Evolutionary conservation across 2,329 filamentous ascomycete genomes (phyloP), one percentile per base, ranked within the genome.

Genomic region (Penicillium brasilianum): DNA sequence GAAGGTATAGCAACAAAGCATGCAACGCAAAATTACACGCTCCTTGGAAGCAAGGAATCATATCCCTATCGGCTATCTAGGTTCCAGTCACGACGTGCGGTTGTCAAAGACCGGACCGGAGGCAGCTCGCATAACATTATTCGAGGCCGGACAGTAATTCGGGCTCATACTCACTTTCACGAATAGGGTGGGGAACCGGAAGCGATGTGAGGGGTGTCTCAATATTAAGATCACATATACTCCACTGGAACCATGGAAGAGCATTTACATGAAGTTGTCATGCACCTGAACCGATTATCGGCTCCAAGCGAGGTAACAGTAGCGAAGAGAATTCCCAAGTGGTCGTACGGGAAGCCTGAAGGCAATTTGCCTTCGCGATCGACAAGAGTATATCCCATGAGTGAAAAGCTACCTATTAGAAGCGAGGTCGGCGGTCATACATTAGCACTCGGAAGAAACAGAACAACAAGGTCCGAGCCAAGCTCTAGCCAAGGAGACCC

Each of bases 401-500:
- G 2, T 20, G n/a, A 50, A 34, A 4, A 22, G 20, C 41, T 25
- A 32, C 6, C 16, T 18, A 9, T 9, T 2, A 9, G 44, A 48
- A 30, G 44, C 44, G 9, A 48, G 28, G 13, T 48, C 44, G 22
- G 44, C 5, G 14, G 44, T 28, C 25, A n/a, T 28, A 48, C 7
- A 48, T 28, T n/a, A 48, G 22, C 44, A 22, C 16, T 22, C 44
- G 22, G 22, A 28, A 28, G 25, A 48, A 48, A 3, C 4, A n/a
- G 14, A 48, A n/a, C 7, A 46, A 32, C 32, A 54, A 46, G 39
- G 22, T 54, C 57, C 11, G 14, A 48, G 32, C 41, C 16, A 49
- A 54, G 57, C 57, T 58, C 52, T 16, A 30, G 34, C 37, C 50
- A 22, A 59, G 39, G 22, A 22, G 22, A 20, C 37, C 37, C 28